Conservation (phyloP, 2,329 filamentous ascomycete species). For the Xylariaceae sp. region DNA sequence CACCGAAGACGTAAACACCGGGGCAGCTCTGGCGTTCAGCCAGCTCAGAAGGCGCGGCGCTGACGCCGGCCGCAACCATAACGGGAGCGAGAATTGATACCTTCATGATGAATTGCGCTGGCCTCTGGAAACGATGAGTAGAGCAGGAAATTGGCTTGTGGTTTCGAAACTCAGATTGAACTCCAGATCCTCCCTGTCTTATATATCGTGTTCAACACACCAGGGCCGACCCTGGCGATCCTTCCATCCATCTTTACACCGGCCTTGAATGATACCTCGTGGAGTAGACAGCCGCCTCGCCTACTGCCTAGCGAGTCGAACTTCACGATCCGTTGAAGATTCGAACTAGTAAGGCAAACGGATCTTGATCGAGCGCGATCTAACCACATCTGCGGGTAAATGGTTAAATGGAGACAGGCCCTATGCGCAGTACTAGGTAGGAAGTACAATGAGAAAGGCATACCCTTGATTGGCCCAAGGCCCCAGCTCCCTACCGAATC, state of each 20-base stretch:
- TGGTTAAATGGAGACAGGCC: constrained; percentile 13
- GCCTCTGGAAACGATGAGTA: background rate
- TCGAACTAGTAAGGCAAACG: constrained; percentile 3
- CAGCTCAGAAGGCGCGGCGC: constrained; percentile 13
- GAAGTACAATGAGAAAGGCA: background rate
- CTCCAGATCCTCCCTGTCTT: constrained; percentile 1
- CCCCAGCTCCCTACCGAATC: constrained; percentile 7
- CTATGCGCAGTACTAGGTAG: too few species aligned
- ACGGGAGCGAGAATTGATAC: constrained; percentile 6
- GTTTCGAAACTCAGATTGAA: background rate
- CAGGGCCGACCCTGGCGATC: background rate
- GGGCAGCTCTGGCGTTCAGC: constrained; percentile 18
- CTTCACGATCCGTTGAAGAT: constrained; percentile 4
- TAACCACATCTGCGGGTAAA: constrained; percentile 17
- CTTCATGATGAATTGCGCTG: constrained; percentile 12
- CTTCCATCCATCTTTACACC: background rate
- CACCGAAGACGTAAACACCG: constrained; percentile 20
- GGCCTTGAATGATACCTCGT: background rate
- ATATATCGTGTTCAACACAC: constrained; percentile 6
- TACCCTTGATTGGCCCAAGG: constrained; percentile 9
- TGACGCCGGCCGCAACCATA: constrained; percentile 12
- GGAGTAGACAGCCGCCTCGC: background rate
- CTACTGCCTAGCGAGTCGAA: background rate
- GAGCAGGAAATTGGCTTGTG: background rate
- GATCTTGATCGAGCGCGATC: constrained; percentile 6